A percentile compares a stretch with the other conserved stretches of the same genome.
These are phyloP conservation scores for Colletotrichum sp. DNA, from an alignment of 2,329 filamentous ascomycete species.

Conservation along the genomic window DNA sequence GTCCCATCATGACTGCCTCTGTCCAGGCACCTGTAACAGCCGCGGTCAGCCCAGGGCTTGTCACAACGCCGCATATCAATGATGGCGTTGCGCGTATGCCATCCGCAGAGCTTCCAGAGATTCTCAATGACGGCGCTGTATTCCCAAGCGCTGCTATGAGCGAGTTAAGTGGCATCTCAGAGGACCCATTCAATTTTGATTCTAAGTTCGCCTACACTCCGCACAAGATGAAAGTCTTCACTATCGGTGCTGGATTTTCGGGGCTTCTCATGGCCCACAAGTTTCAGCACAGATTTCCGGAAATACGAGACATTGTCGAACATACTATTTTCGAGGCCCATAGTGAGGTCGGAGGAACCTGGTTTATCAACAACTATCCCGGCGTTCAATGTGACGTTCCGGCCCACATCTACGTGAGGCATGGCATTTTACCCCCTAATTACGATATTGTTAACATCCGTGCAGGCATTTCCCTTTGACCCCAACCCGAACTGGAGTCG, in stretches of 20 bases:
- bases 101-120: constrained; percentile 1
- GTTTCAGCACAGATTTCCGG: constrained; percentile 36
- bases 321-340: constrained; percentile 34
- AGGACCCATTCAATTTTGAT: constrained; percentile 31
- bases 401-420: constrained; percentile 24
- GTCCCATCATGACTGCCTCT: constrained; percentile 9
- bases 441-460: neutral
- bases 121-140: neutral
- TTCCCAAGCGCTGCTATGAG: neutral
- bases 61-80: neutral
- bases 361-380: constrained; percentile 35
- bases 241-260: constrained; percentile 37
- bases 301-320: constrained; percentile 25
- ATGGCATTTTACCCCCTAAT: neutral
- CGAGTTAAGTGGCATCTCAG: constrained; percentile 4
- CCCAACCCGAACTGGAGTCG: constrained; percentile 64
- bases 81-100: neutral
- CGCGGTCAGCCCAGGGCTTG: neutral
- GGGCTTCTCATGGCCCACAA: constrained; percentile 38
- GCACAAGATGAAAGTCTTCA: constrained; percentile 35
- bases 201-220: constrained; percentile 30
- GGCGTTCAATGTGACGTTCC: constrained; percentile 31
- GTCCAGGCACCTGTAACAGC: neutral
- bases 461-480: constrained; percentile 52
- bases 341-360: constrained; percentile 35